These are phyloP conservation scores for Adansonia gregorii DNA, from an alignment of 441 rosid genomes.

Conservation along the genomic window DNA sequence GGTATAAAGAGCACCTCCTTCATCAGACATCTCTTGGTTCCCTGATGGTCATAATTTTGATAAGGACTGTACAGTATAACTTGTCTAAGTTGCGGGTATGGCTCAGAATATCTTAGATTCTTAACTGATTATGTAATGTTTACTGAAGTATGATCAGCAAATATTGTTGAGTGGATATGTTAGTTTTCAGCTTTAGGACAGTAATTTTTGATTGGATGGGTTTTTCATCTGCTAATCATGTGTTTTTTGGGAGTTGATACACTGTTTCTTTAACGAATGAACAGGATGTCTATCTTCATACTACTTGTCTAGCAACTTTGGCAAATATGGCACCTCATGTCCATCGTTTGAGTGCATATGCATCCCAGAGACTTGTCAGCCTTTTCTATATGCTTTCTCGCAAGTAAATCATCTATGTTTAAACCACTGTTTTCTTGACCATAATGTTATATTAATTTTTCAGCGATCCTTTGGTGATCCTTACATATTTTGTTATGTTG, in stretches of 20 bases:
- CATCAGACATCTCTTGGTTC: slow-evolving; percentile 98
- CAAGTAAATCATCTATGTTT: slow-evolving; percentile 57
- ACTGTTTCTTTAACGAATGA: not conserved
- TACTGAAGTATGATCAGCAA: not conserved
- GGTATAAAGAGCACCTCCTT: slow-evolving; percentile 97
- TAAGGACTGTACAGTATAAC: slow-evolving; percentile 96
- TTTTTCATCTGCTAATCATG: not conserved
- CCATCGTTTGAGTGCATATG: slow-evolving; percentile 95
- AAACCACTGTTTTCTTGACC: not conserved
- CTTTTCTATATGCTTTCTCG: slow-evolving; percentile 97
- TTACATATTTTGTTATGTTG: slow-evolving; percentile 16
- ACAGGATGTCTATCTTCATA: slow-evolving; percentile 99
- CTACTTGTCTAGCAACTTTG: slow-evolving; percentile 94
- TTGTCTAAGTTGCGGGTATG: slow-evolving; percentile 98
- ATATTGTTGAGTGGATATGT: slow-evolving; percentile 13
- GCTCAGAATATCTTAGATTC: slow-evolving; percentile 25
- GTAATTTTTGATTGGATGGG: slow-evolving; percentile 4
- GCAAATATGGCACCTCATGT: slow-evolving; percentile 99
- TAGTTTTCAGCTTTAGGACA: not conserved
- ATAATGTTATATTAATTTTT: slow-evolving; percentile 8
- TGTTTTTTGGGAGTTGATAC: slow-evolving; percentile 2
- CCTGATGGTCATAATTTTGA: slow-evolving; percentile 84
- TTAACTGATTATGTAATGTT: not conserved
- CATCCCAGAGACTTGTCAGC: slow-evolving; percentile 97
- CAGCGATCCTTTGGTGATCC: slow-evolving; percentile 13